Percentiles rank a stretch among this genome's conserved stretches.
Evolutionary conservation across 2,329 filamentous ascomycete species (phyloP).

Genomic region (Ophiostoma ulmi): DNA sequence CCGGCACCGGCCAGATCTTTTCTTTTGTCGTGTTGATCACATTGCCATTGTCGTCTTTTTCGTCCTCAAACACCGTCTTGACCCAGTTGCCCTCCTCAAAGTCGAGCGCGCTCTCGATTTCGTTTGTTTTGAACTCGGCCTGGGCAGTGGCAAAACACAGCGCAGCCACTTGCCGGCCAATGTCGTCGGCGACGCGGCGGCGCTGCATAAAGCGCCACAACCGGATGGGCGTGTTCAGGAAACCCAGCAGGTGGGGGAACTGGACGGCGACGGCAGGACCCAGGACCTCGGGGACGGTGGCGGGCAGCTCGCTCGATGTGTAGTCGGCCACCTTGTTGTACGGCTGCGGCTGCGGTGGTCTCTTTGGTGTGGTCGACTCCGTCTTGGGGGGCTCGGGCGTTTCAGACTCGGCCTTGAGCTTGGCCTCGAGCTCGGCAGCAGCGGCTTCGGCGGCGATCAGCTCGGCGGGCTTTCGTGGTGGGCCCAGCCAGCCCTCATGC

Average conservation of each 20-base stretch:
- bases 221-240: conserved; percentile 81
- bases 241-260: conserved; percentile 87
- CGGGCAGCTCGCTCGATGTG: conserved; percentile 57
- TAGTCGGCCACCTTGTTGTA: conserved; percentile 74
- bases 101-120: conserved; percentile 60
- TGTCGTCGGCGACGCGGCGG: conserved; percentile 75
- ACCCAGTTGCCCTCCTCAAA: conserved; percentile 78
- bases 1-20: conserved; percentile 67
- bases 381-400: conserved; percentile 9
- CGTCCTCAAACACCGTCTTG: conserved; percentile 65
- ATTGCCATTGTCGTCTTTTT: conserved; percentile 30
- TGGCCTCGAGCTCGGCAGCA: conserved; percentile 11
- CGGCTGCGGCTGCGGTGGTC: conserved; percentile 60
- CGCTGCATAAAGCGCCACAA: conserved; percentile 84
- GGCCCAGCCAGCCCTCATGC: conserved; percentile 94
- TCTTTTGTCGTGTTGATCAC: conserved; percentile 43
- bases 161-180: conserved; percentile 82
- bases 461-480: conserved; percentile 43
- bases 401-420: conserved; percentile 7
- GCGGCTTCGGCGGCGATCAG: not conserved
- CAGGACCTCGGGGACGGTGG: conserved; percentile 63
- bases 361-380: conserved; percentile 43
- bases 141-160: conserved; percentile 62
- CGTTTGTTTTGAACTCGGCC: conserved; percentile 49
- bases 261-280: conserved; percentile 66